Evolutionary conservation across 345 rosid genomes (phyloP).

Genomic region (Ricinus communis): DNA sequence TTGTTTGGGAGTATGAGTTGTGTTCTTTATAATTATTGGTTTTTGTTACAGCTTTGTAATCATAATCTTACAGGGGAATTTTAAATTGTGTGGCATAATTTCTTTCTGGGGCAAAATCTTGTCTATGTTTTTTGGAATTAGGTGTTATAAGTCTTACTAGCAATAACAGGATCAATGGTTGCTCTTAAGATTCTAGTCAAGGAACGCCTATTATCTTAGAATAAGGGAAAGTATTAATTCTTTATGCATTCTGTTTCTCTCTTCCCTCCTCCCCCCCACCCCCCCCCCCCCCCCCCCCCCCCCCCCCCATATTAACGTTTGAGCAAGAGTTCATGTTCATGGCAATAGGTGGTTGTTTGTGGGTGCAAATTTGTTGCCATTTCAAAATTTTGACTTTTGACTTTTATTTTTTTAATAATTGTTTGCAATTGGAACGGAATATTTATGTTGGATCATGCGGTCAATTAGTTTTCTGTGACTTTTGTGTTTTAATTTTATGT

Average conservation of each 20-base stretch:
- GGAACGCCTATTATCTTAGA: too few species aligned
- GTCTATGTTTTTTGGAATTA: not conserved
- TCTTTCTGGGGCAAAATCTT: not conserved
- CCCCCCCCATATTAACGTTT: not conserved
- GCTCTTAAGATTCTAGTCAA: too few species aligned
- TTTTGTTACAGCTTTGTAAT: too few species aligned
- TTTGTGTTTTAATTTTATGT: constrained; percentile 1
- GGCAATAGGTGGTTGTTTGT: not conserved
- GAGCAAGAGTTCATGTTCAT: not conserved
- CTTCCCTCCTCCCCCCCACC: too few species aligned
- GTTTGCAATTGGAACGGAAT: not conserved
- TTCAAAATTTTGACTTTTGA: not conserved
- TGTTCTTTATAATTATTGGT: not conserved
- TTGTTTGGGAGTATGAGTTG: not conserved
- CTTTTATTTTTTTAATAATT: not conserved
- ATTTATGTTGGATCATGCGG: not conserved
- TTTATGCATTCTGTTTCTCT: too few species aligned
- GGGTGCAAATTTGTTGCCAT: not conserved
- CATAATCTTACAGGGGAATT: not conserved
- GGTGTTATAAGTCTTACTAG: too few species aligned
- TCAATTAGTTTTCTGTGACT: not conserved
- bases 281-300: too few species aligned
- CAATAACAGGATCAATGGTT: too few species aligned
- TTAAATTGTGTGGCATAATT: not conserved
- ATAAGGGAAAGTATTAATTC: too few species aligned